Conservation (phyloP, 208 protist species). For the Leptomonas seymouri region DNA sequence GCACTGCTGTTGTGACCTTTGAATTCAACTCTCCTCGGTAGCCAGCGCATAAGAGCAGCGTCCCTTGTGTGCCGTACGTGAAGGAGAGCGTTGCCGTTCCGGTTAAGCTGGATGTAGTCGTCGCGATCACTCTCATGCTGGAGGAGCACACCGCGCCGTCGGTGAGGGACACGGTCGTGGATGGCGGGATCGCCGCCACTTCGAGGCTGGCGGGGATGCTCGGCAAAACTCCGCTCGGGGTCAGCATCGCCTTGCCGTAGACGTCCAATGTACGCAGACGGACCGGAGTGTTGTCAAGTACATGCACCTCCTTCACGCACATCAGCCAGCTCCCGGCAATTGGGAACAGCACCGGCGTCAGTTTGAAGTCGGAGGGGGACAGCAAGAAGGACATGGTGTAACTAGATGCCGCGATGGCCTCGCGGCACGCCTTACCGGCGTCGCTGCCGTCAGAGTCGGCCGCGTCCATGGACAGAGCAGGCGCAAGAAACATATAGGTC, state of each 20-base stretch:
- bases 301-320: slow-evolving; percentile 45
- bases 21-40: slow-evolving; percentile 45
- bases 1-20: slow-evolving; percentile 22
- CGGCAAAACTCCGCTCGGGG: slow-evolving; percentile 40
- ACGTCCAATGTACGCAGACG: slow-evolving; percentile 42
- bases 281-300: slow-evolving; percentile 25
- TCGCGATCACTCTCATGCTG: slow-evolving; percentile 24
- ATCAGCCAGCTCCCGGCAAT: slow-evolving; percentile 48
- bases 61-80: slow-evolving; percentile 9
- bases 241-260: slow-evolving; percentile 47
- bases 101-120: slow-evolving; percentile 33
- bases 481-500: slow-evolving; percentile 41
- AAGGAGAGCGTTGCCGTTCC: slow-evolving; percentile 35
- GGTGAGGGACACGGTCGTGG: slow-evolving; percentile 35
- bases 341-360: slow-evolving; percentile 41
- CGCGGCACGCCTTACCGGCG: slow-evolving; percentile 14
- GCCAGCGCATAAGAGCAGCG: slow-evolving; percentile 54
- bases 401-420: slow-evolving; percentile 15
- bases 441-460: neutral
- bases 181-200: slow-evolving; percentile 38
- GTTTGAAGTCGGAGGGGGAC: slow-evolving; percentile 6
- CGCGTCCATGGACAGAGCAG: slow-evolving; percentile 1
- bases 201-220: slow-evolving; percentile 32
- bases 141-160: slow-evolving; percentile 21
- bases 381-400: slow-evolving; percentile 35